These are phyloP conservation scores for Gracilaria domingensis DNA, from an alignment of 23 red algal genomes.

Conservation along the genomic window DNA sequence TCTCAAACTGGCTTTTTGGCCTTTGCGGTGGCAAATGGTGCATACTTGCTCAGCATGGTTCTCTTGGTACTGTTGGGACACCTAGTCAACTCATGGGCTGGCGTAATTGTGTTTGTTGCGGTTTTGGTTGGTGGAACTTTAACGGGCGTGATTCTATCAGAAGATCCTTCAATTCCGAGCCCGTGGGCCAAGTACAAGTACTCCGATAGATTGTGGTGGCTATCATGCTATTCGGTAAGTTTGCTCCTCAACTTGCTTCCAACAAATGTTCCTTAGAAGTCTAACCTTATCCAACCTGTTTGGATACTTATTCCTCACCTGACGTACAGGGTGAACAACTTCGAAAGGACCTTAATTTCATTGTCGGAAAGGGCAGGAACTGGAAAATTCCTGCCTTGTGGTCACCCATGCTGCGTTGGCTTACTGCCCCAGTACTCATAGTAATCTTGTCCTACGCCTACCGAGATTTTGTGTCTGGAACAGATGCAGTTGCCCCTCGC, in stretches of 20 bases:
- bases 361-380: background rate
- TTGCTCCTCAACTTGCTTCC: background rate
- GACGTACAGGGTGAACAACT: slow-evolving; percentile 19
- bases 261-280: background rate
- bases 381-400: slow-evolving; percentile 8
- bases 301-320: background rate
- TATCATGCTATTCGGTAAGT: slow-evolving; percentile 5
- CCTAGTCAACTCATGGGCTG: background rate
- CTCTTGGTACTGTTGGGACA: background rate
- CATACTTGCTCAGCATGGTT: slow-evolving; percentile 12
- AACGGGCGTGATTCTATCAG: background rate
- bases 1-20: slow-evolving; percentile 12
- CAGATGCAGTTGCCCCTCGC: background rate
- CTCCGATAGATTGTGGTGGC: slow-evolving; percentile 2
- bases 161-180: background rate
- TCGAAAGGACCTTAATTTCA: slow-evolving; percentile 1
- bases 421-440: background rate
- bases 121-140: slow-evolving; percentile 21
- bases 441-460: slow-evolving; percentile 12
- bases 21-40: background rate
- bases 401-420: slow-evolving; percentile 18
- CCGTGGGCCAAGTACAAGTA: background rate
- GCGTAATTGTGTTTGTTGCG: background rate
- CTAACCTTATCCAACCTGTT: background rate
- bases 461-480: background rate